Conservation (phyloP, 345 rosid species). For the Psidium friedrichsthalianum region DNA sequence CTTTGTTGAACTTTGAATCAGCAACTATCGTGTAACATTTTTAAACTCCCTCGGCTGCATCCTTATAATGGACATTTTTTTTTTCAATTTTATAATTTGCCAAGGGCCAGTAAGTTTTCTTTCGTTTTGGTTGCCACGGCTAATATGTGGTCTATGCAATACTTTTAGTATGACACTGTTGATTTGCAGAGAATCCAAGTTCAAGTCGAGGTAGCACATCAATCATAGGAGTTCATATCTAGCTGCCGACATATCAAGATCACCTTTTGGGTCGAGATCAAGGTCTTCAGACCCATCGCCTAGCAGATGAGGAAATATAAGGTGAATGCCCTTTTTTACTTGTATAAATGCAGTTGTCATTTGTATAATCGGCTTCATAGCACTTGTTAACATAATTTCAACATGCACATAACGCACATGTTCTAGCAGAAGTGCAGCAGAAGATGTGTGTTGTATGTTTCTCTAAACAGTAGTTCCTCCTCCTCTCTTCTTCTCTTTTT, state of each 20-base stretch:
- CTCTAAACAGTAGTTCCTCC: background rate
- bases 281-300: background rate
- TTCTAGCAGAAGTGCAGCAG: background rate
- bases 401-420: background rate
- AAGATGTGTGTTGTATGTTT: background rate
- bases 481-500: background rate
- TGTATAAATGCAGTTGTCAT: background rate
- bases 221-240: background rate
- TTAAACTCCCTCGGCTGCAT: background rate
- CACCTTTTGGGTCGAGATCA: constrained; percentile 4
- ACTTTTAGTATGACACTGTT: background rate
- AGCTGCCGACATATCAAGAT: background rate
- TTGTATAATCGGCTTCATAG: background rate
- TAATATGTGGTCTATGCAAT: background rate
- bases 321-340: background rate
- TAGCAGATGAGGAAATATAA: background rate
- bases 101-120: background rate
- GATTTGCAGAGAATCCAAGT: background rate
- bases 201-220: background rate
- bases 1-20: background rate
- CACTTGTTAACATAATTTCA: background rate
- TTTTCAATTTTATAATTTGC: background rate
- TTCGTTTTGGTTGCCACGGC: background rate
- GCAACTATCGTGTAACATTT: background rate
- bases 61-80: background rate